Conservation (phyloP, 257 asterid species). For the Leptodermis oblonga region DNA sequence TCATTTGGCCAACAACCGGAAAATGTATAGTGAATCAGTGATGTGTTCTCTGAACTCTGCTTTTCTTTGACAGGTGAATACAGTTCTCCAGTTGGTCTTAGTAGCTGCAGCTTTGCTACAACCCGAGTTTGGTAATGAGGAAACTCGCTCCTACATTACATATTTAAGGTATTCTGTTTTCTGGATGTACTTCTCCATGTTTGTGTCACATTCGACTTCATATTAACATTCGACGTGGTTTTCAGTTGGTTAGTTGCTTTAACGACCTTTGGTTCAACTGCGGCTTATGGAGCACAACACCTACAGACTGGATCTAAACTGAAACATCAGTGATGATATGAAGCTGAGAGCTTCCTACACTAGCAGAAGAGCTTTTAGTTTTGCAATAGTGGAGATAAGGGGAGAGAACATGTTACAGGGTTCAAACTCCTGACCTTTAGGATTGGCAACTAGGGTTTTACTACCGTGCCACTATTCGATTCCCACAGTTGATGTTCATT, state of each 20-base stretch:
- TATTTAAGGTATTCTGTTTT: slow-evolving; percentile 50
- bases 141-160: slow-evolving; percentile 51
- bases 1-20: neutral
- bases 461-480: too few species aligned
- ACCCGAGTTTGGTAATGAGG: slow-evolving; percentile 83
- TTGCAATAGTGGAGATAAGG: too few species aligned
- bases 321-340: neutral
- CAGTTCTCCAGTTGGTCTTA: slow-evolving; percentile 76
- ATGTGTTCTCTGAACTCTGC: neutral
- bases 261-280: slow-evolving; percentile 75
- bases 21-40: too few species aligned
- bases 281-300: slow-evolving; percentile 81
- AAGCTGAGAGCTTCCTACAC: neutral
- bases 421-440: too few species aligned
- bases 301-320: slow-evolving; percentile 37
- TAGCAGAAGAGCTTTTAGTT: too few species aligned
- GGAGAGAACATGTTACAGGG: too few species aligned
- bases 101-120: slow-evolving; percentile 93
- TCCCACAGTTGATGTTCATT: too few species aligned
- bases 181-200: neutral
- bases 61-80: slow-evolving; percentile 55
- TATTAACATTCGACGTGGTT: slow-evolving; percentile 20
- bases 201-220: slow-evolving; percentile 4
- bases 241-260: slow-evolving; percentile 85
- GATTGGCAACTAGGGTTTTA: too few species aligned